phyloP scores from a whole-genome alignment of 2,329 filamentous ascomycete genomes.

The Diaporthe capsici region DNA sequence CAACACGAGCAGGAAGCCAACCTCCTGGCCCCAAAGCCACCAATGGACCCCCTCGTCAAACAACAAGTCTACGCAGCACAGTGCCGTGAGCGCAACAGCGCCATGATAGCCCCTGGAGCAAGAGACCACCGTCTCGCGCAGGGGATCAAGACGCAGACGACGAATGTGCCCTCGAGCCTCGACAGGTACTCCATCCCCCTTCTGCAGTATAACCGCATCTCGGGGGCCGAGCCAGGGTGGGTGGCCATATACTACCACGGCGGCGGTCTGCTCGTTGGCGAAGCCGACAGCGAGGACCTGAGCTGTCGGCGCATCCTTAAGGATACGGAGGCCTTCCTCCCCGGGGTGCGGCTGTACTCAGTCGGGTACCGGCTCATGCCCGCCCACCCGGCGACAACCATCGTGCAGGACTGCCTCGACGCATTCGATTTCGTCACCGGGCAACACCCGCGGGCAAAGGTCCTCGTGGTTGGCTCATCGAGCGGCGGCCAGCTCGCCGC shows the following conservation, averaged over 20 bases:
- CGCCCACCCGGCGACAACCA: slow-evolving; percentile 54
- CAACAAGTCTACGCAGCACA: slow-evolving; percentile 58
- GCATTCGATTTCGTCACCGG: slow-evolving; percentile 50
- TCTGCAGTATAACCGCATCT: slow-evolving; percentile 50
- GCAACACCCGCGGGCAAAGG: slow-evolving; percentile 36
- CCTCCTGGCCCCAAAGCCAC: slow-evolving; percentile 47
- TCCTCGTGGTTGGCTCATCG: slow-evolving; percentile 61
- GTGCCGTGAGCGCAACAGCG: slow-evolving; percentile 55
- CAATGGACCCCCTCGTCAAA: slow-evolving; percentile 49
- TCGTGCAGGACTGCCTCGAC: slow-evolving; percentile 58
- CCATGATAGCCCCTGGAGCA: slow-evolving; percentile 53
- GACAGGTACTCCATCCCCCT: slow-evolving; percentile 55
- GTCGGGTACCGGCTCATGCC: slow-evolving; percentile 63
- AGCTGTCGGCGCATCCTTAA: slow-evolving; percentile 59
- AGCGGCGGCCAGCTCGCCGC: slow-evolving; percentile 64
- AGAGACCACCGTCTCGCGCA: slow-evolving; percentile 55
- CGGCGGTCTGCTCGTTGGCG: slow-evolving; percentile 62
- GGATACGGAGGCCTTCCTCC: slow-evolving; percentile 42
- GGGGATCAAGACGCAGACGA: slow-evolving; percentile 49
- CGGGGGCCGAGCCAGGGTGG: slow-evolving; percentile 40
- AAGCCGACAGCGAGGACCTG: slow-evolving; percentile 64
- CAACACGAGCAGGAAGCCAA: slow-evolving; percentile 52
- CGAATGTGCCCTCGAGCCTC: slow-evolving; percentile 51
- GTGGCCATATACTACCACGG: slow-evolving; percentile 64
- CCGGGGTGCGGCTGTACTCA: slow-evolving; percentile 56